phyloP scores from a whole-genome alignment of 257 asterid species.

The Penstemon davidsonii region DNA sequence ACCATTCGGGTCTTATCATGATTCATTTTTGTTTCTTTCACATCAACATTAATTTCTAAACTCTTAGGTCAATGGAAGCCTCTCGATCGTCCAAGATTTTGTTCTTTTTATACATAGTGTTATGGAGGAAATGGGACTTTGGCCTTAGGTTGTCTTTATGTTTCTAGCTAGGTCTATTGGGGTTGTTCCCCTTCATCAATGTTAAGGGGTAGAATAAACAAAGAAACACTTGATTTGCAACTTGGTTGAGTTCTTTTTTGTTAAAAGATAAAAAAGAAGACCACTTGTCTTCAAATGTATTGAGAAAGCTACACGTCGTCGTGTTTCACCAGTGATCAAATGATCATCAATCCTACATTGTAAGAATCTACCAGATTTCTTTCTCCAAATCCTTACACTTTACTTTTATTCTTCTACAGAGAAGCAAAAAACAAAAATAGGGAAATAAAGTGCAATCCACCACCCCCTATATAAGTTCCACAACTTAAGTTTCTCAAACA shows the following conservation, averaged over 20 bases:
- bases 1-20: too few relatives aligned
- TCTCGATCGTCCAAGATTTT: too few relatives aligned
- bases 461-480: conserved; percentile 35
- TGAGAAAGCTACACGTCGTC: conserved; percentile 8
- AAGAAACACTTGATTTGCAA: conserved; percentile 16
- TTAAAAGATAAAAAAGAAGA: not conserved
- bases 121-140: too few relatives aligned
- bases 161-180: too few relatives aligned
- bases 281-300: conserved; percentile 6
- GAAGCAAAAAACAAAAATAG: not conserved
- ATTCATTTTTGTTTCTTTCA: too few relatives aligned
- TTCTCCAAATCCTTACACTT: conserved; percentile 14
- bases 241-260: conserved; percentile 23
- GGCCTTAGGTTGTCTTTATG: too few relatives aligned
- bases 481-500: conserved; percentile 26
- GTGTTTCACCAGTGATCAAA: conserved; percentile 23
- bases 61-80: too few relatives aligned
- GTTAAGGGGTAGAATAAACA: not conserved
- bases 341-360: conserved; percentile 10
- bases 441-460: not conserved
- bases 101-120: too few relatives aligned
- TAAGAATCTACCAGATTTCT: conserved; percentile 32
- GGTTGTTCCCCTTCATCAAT: too few relatives aligned
- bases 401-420: conserved; percentile 11
- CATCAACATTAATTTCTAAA: too few relatives aligned